Evolutionary conservation across 371 early-diverging fungal genomes (phyloP).

Genomic region (Choanephora cucurbitarum): DNA sequence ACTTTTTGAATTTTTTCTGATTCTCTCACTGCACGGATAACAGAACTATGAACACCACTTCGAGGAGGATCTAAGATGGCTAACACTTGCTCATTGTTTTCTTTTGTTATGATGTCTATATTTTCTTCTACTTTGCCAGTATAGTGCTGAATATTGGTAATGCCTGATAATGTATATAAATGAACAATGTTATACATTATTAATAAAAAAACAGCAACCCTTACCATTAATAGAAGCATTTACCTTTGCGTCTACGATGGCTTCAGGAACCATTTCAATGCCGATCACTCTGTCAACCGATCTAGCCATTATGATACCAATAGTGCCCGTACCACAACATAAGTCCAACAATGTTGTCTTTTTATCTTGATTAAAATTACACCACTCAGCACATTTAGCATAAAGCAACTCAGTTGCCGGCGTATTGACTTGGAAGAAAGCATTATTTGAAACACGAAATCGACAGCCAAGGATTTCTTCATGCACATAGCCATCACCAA

Average conservation of each 20-base stretch:
- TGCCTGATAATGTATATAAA: constrained; percentile 22
- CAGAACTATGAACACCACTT: constrained; percentile 65
- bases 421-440: constrained; percentile 84
- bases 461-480: constrained; percentile 60
- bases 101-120: constrained; percentile 48
- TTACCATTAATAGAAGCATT: constrained; percentile 67
- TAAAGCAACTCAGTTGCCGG: constrained; percentile 68
- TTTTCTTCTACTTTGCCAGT: constrained; percentile 68
- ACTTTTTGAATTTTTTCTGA: constrained; percentile 60
- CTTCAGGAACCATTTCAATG: constrained; percentile 66
- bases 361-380: constrained; percentile 29
- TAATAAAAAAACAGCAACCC: neutral
- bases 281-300: constrained; percentile 70
- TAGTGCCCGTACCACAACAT: constrained; percentile 86
- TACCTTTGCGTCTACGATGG: constrained; percentile 68
- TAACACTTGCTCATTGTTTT: constrained; percentile 43
- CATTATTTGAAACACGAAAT: constrained; percentile 68
- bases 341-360: constrained; percentile 61
- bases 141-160: constrained; percentile 61
- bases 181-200: neutral
- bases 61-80: constrained; percentile 83
- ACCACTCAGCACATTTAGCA: constrained; percentile 40
- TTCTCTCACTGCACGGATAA: constrained; percentile 66
- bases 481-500: constrained; percentile 56
- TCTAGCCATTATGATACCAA: constrained; percentile 73